Evolutionary conservation across 2,329 filamentous ascomycete genomes (phyloP).

Genomic region (Penicillium thymicola): DNA sequence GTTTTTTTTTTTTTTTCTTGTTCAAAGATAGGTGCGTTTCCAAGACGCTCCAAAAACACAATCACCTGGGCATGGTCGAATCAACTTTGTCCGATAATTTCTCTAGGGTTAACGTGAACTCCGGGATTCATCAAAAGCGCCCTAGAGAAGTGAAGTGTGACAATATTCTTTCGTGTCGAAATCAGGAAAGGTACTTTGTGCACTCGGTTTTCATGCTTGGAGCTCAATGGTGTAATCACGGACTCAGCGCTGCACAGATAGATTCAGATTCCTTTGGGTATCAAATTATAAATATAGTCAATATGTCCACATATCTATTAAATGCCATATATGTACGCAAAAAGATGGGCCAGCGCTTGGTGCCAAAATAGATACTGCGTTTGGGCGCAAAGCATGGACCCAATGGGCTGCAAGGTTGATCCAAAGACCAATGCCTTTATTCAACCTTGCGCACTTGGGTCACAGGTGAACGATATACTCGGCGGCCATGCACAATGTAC

Average conservation of each 20-base stretch:
- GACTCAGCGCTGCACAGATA: neutral
- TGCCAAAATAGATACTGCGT: neutral
- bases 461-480: slow-evolving; percentile 22
- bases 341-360: neutral
- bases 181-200: slow-evolving; percentile 12
- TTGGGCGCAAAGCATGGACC: neutral
- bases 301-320: slow-evolving; percentile 10
- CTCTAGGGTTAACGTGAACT: neutral
- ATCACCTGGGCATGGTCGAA: neutral
- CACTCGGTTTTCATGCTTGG: neutral
- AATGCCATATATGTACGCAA: slow-evolving; percentile 4
- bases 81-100: neutral
- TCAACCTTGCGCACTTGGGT: slow-evolving; percentile 22
- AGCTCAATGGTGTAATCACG: neutral
- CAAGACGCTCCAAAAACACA: neutral
- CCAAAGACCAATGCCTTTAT: neutral
- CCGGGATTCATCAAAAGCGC: neutral
- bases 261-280: neutral
- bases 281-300: neutral
- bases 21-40: neutral
- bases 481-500: slow-evolving; percentile 21
- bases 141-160: slow-evolving; percentile 26
- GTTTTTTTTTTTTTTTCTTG: too few relatives aligned
- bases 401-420: neutral
- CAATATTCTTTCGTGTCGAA: slow-evolving; percentile 42